phyloP scores from a whole-genome alignment of 2,329 filamentous ascomycete species.

The Diplodia corticola region DNA sequence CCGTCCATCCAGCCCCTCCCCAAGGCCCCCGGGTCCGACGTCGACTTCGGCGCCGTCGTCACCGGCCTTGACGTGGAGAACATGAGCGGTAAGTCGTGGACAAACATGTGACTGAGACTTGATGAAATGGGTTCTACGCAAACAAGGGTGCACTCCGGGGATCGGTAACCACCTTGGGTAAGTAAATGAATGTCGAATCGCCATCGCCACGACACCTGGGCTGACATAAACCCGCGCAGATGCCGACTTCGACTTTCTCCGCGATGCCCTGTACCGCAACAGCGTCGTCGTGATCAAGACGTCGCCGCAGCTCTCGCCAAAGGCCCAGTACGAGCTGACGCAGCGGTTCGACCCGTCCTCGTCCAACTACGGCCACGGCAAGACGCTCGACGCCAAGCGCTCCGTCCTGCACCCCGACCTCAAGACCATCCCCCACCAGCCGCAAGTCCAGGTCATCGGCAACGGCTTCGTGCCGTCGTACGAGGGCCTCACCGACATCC shows the following conservation, averaged over 20 bases:
- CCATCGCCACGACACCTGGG: neutral
- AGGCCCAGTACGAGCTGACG: slow-evolving; percentile 73
- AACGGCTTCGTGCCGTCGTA: slow-evolving; percentile 70
- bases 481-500: slow-evolving; percentile 68
- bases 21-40: slow-evolving; percentile 28
- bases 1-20: slow-evolving; percentile 26
- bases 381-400: slow-evolving; percentile 66
- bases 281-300: slow-evolving; percentile 71
- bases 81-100: slow-evolving; percentile 55
- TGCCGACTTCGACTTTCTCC: slow-evolving; percentile 64
- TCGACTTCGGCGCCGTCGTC: slow-evolving; percentile 62
- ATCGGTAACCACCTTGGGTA: slow-evolving; percentile 59
- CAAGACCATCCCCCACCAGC: slow-evolving; percentile 77
- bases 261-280: slow-evolving; percentile 65
- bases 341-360: slow-evolving; percentile 69
- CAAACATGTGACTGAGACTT: slow-evolving; percentile 26
- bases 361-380: slow-evolving; percentile 72
- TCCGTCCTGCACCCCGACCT: slow-evolving; percentile 74
- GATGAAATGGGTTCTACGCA: neutral
- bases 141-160: slow-evolving; percentile 57
- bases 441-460: slow-evolving; percentile 78
- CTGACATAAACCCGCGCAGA: slow-evolving; percentile 43
- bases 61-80: slow-evolving; percentile 62
- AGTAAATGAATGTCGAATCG: neutral
- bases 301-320: slow-evolving; percentile 63